Evolutionary conservation across 805 yeast species (phyloP).

Genomic region (Cyberlindnera suaveolens): DNA sequence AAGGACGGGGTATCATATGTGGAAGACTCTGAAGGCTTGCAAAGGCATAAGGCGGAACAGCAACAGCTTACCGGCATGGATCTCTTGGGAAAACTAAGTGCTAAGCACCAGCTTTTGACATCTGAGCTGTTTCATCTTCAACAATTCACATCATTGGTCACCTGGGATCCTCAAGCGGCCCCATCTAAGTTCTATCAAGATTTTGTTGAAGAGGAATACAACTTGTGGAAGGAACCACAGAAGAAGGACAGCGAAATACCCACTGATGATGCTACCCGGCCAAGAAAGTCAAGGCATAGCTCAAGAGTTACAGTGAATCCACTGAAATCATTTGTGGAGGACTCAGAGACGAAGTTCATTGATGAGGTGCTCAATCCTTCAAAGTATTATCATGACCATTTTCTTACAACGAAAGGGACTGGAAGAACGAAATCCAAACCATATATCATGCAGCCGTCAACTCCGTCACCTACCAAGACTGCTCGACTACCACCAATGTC

Average conservation of each 20-base stretch:
- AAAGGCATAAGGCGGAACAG: conserved; percentile 1
- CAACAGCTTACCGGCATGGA: conserved; percentile 4
- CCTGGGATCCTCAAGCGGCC: conserved; percentile 50
- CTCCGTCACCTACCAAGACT: conserved; percentile 2
- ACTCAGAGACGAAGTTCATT: conserved; percentile 6
- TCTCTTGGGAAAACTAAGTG: conserved; percentile 9
- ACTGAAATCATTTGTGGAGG: conserved; percentile 11
- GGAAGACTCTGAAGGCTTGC: conserved; percentile 5
- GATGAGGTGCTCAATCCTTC: conserved; percentile 17
- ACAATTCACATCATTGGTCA: conserved; percentile 53
- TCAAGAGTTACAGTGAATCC: conserved; percentile 17
- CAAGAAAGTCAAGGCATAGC: conserved; percentile 21
- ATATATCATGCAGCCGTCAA: neutral
- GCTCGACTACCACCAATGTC: neutral
- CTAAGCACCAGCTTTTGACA: conserved; percentile 37
- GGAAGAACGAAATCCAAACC: neutral
- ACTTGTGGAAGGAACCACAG: conserved; percentile 23
- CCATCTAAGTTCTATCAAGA: conserved; percentile 29
- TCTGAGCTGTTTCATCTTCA: conserved; percentile 61
- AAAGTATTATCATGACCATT: conserved; percentile 17
- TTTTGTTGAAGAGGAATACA: conserved; percentile 24
- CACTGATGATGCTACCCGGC: neutral
- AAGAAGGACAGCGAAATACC: conserved; percentile 2
- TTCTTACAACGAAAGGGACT: conserved; percentile 7
- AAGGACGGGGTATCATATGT: conserved; percentile 6